Base-by-base conservation (phyloP, 352 stramenopile species). In the Globisporangium nodosum region DNA sequence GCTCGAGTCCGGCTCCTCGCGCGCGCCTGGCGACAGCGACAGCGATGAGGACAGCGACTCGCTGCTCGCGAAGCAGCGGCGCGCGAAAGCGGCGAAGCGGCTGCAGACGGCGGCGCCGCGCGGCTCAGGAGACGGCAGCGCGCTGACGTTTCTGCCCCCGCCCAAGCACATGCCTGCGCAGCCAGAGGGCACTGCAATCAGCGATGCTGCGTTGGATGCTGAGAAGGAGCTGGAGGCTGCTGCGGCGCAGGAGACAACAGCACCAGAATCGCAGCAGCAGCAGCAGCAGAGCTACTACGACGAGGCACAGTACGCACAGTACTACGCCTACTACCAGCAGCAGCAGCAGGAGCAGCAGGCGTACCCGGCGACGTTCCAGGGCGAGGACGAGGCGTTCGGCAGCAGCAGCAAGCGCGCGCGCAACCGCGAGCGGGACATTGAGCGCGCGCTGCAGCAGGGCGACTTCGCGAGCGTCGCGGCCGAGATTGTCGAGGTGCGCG, bases 401-500 rank as follows among this genome's bases (percentile, higher is more conserved):
- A 74, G 73, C 24, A 78, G 66, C 62, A 76, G 71, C 56, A 88
- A 88, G 59, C 76, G 78, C 39, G 66, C 68, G 45, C 63, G 78
- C 16, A 77, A 74, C 37, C 76, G 76, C 4, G 82, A 92, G 47
- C 73, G 82, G 37, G 79, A 88, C 43, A 73, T 92, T 24, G 82
- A 92, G 63, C 73, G 79, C 27, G 74, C 80, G 51, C 61, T 92
- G 37, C 78, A 90, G 49, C 70, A 85, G 53, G 82, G 82, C 20
- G 68, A 92, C 50, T 90, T 89, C 57, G 60, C 68, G 33, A 70
- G 68, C 9, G 78, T 90, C 16, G 69, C 73, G 16, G 66, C 70
- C 24, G 73, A 89, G 67, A 85, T 92, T 52, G 64, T 73, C 16
- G 82, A 92, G 15, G 80, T 92, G 16, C 69, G 81, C 46, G 82